These are phyloP conservation scores for Serendipita sp. DNA, from an alignment of 768 basidiomycete genomes.

Conservation along the genomic window DNA sequence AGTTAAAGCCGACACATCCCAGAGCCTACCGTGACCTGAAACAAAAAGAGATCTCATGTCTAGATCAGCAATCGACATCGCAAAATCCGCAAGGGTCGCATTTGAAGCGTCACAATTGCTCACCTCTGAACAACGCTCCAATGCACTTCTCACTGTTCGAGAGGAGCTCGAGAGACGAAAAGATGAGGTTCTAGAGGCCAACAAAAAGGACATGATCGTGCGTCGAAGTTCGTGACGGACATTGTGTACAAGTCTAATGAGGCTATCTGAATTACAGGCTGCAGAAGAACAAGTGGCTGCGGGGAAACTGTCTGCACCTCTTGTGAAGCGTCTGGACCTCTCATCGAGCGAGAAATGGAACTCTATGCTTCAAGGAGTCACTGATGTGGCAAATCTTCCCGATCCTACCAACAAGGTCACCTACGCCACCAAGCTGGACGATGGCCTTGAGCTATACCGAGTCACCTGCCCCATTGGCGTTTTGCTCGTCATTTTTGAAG, in stretches of 20 bases:
- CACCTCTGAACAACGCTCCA: constrained; percentile 44
- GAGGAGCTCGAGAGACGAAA: constrained; percentile 48
- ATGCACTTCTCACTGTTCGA: constrained; percentile 55
- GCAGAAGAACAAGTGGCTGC: constrained; percentile 64
- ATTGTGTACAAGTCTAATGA: not conserved
- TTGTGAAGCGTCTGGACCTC: constrained; percentile 78
- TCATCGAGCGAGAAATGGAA: constrained; percentile 77
- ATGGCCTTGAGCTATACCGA: constrained; percentile 73
- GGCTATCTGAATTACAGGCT: constrained; percentile 29
- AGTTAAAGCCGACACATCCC: too few species aligned
- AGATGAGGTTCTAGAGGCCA: constrained; percentile 60
- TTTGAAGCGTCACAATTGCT: constrained; percentile 82
- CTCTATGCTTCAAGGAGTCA: constrained; percentile 78
- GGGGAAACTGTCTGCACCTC: constrained; percentile 66
- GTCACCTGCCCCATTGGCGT: constrained; percentile 96
- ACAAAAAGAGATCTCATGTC: not conserved
- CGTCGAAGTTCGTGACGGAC: constrained; percentile 11
- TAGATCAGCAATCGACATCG: constrained; percentile 35
- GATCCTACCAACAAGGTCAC: constrained; percentile 77
- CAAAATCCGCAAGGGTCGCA: constrained; percentile 61
- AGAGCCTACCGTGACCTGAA: too few species aligned
- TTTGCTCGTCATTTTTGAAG: constrained; percentile 90
- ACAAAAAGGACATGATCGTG: constrained; percentile 66
- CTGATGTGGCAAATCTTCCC: constrained; percentile 69
- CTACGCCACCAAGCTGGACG: constrained; percentile 83